Evolutionary conservation across 202 grass and related monocot species (phyloP), one percentile per base, ranked within the genome.

Genomic region (Zizania palustris): DNA sequence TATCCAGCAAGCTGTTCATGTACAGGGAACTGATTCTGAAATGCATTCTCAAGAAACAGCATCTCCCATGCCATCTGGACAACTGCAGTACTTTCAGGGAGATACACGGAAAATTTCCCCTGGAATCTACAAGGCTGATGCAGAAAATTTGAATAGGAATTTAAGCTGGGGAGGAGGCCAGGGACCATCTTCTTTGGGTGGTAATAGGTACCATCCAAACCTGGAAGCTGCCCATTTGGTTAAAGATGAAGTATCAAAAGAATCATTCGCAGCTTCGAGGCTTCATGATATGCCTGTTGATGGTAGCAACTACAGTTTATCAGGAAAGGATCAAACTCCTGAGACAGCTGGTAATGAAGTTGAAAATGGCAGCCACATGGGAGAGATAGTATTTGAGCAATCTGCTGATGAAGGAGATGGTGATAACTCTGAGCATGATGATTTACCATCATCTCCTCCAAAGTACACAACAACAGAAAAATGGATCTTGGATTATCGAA

Each of bases 391-490:
- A 65, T 71, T 87, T 14, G 89, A 90, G 50, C 87, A 81, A 78
- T 88, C 73, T 83, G 77, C 70, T 35, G 89, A 89, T 64, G 92
- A 89, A 85, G 86, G 84, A 75, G 86, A 91, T 13, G 87, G 81
- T 14, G 80, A 88, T 71, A 51, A 85, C 36, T 87, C 77, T 2
- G 87, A 88, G 71, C 76, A 82, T 43, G 85, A 87, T 84, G 92
- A 87, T 84, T 80, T 93, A 54, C 58, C 60, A 15, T 63, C 83
- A 66, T 91, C 96, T 70, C 91, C 89, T 75, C 89, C 96, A 16
- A 96, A 93, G 65, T 92, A 87, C 60, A 96, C 89, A 41, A 89
- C 91, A 44, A 89, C 83, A 37, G 96, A 99, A 70, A 99, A 96
- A 88, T 99, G 96, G 89, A 83, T 93, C 28, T 65, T 95, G 42